These are phyloP conservation scores for Daucus carota DNA, from an alignment of 129 eudicot species.

Conservation along the genomic window DH1_v3.0 NC_030384.2:9315001-9315500, in stretches of 20 bases:
- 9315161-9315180: constrained; percentile 25
- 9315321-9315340: not conserved
- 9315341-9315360: not conserved
- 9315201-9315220: too few species aligned
- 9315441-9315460: too few species aligned
- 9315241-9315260: too few species aligned
- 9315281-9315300: not conserved
- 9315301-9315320: not conserved
- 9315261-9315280: constrained; percentile 17
- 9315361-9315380: too few species aligned
- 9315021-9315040: too few species aligned
- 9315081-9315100: constrained; percentile 6
- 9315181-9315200: constrained; percentile 20
- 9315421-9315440: too few species aligned
- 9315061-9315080: not conserved
- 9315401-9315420: too few species aligned
- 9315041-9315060: not conserved
- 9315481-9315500: too few species aligned
- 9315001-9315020: too few species aligned
- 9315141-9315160: constrained; percentile 29
- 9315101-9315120: constrained; percentile 31
- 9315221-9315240: too few species aligned
- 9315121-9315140: constrained; percentile 32
- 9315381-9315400: too few species aligned
- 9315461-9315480: too few species aligned